Base-by-base conservation (phyloP, 768 basidiomycete species). In the Phylloporus sp. region DNA sequence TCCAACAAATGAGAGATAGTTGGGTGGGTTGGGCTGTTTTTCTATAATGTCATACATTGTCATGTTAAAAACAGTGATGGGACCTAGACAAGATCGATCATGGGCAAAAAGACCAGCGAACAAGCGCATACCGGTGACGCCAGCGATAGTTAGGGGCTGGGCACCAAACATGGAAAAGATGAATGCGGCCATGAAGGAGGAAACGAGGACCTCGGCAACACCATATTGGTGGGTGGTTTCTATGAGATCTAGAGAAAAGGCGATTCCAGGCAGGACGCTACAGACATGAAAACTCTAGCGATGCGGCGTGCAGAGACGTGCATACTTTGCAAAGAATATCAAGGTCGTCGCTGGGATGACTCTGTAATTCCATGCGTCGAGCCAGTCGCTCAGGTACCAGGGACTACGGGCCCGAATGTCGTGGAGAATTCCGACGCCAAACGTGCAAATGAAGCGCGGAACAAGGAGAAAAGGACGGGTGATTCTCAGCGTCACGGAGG, bases 41-140 rank as follows among this genome's bases (percentile, higher is more conserved):
- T 75, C 61, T 44, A 90, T 70, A 48, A 93, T 89, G 55, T 84
- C 76, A 63, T 78, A 92, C 35, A 94, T 90, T 3, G 86, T 90
- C 70, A 88, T 90, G 71, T 93, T 94, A 55, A 93, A 83, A 9
- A 95, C 89, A 4, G 91, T 93, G 58, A 94, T 94, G 2, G 93
- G 92, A 18, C 90, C 89, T 80, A 61, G 29, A 23, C 13, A 35
- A 31, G 22, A 29, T 27, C 18, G 21, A 1, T 4, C n/a, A 3
- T 33, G 4, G 27, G 41, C 11, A 38, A 49, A 15, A 8, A 38
- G 22, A 10, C 4, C 15, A 15, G 34, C 9, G 5, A 4, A 9
- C 6, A 5, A 18, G 17, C 1, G 22, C 69, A 24, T 10, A 81
- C 87, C 88, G 38, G 90, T 95, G 2, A 95, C 92, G 6, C 94